Percentiles rank a stretch among this genome's conserved stretches.
These are phyloP conservation scores for Trichoderma lentiforme DNA, from an alignment of 2,329 filamentous ascomycete species.

Conservation along the genomic window DNA sequence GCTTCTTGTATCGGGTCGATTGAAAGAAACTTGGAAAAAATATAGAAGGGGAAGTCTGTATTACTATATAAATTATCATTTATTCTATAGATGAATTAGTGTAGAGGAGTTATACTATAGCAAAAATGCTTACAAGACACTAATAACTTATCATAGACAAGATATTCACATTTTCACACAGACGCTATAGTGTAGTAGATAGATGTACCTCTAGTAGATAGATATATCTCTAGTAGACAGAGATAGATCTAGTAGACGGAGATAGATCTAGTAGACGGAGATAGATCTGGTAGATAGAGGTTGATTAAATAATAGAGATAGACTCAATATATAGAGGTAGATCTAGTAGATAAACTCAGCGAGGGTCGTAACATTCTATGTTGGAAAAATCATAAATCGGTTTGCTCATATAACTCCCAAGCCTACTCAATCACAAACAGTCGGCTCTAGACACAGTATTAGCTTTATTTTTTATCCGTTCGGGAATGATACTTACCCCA, in stretches of 20 bases:
- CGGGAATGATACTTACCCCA: not conserved
- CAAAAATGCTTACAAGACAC: not conserved
- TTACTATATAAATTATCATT: too few species aligned
- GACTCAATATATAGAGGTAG: not conserved
- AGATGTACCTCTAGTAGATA: not conserved
- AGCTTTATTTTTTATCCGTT: not conserved
- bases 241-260: not conserved
- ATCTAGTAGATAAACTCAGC: not conserved
- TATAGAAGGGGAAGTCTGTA: too few species aligned
- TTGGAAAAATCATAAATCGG: not conserved
- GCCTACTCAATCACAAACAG: not conserved
- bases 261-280: not conserved
- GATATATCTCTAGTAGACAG: not conserved
- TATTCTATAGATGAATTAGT: too few species aligned
- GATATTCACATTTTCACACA: not conserved
- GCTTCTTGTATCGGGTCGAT: too few species aligned
- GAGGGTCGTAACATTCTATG: not conserved
- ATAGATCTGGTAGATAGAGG: not conserved
- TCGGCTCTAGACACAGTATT: not conserved
- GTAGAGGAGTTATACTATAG: too few species aligned
- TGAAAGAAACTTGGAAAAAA: too few species aligned
- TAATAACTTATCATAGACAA: not conserved
- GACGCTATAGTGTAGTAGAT: not conserved
- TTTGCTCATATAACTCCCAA: not conserved
- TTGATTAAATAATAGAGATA: not conserved